These are phyloP conservation scores for Rhododendron ovatum DNA, from an alignment of 148 eudicot species.

Conservation along the genomic window DNA sequence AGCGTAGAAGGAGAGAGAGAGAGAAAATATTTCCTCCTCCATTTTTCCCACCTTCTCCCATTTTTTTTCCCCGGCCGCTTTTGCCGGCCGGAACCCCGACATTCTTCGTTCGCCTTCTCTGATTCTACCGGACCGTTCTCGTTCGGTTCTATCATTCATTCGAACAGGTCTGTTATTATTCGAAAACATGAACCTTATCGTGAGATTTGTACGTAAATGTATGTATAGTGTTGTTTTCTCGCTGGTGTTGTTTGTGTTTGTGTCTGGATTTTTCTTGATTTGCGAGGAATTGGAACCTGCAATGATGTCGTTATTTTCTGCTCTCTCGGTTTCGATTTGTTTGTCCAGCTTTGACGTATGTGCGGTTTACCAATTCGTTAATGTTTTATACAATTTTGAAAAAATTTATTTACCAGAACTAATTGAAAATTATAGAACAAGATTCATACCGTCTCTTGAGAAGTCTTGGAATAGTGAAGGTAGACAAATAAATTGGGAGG, in stretches of 20 bases:
- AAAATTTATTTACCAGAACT: background rate
- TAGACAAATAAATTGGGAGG: too few species aligned
- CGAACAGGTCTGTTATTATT: background rate
- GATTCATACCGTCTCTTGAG: too few species aligned
- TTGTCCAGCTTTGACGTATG: too few species aligned
- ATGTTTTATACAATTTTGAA: background rate
- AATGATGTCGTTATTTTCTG: background rate
- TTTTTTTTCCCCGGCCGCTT: constrained; percentile 8
- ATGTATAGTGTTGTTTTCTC: too few species aligned
- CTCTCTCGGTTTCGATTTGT: background rate
- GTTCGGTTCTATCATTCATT: background rate
- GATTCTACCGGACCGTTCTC: background rate
- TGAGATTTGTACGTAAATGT: background rate
- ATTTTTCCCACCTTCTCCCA: background rate
- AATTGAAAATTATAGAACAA: background rate
- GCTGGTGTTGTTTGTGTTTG: background rate
- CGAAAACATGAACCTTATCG: background rate
- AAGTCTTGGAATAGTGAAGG: too few species aligned
- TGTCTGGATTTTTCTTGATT: background rate
- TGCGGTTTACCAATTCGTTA: background rate
- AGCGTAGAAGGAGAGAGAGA: background rate
- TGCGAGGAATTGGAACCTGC: background rate
- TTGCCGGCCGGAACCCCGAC: background rate
- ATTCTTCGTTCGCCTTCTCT: background rate
- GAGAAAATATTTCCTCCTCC: background rate